phyloP scores from a whole-genome alignment of 148 eudicot genomes.

The Dianthus caryophyllus region DNA sequence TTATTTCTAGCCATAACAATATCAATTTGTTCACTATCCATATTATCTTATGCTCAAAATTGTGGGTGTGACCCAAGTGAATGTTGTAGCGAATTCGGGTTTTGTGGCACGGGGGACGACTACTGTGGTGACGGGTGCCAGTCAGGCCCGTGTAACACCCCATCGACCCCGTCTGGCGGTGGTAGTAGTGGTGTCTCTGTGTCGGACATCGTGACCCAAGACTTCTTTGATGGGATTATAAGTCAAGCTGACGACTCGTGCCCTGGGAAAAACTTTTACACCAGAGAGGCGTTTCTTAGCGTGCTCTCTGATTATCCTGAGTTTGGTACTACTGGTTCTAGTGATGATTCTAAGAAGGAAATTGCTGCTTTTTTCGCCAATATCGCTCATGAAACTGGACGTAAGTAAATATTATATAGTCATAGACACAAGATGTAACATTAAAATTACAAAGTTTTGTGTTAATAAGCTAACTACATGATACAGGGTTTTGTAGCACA shows the following conservation, averaged over 20 bases:
- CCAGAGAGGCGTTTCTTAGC: slow-evolving; percentile 21
- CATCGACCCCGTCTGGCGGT: slow-evolving; percentile 5
- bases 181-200: slow-evolving; percentile 12
- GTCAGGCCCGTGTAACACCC: slow-evolving; percentile 19
- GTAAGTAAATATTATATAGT: slow-evolving; percentile 15
- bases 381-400: slow-evolving; percentile 32
- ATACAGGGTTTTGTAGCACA: slow-evolving; percentile 42
- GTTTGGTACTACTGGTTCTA: slow-evolving; percentile 28
- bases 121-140: slow-evolving; percentile 19
- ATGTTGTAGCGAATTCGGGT: slow-evolving; percentile 25
- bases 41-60: slow-evolving; percentile 17
- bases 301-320: slow-evolving; percentile 16
- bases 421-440: no score
- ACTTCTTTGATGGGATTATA: slow-evolving; percentile 27
- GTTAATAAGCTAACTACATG: no score
- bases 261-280: slow-evolving; percentile 25
- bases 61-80: slow-evolving; percentile 24
- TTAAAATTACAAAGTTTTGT: no score
- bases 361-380: slow-evolving; percentile 35
- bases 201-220: slow-evolving; percentile 21
- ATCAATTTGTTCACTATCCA: neutral
- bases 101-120: slow-evolving; percentile 9
- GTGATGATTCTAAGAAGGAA: slow-evolving; percentile 25
- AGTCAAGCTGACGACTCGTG: slow-evolving; percentile 17
- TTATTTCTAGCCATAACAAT: neutral